Percentiles rank a stretch among this genome's conserved stretches.
phyloP scores from a whole-genome alignment of 1,139 yeast species.

The Pichia sp. region DNA sequence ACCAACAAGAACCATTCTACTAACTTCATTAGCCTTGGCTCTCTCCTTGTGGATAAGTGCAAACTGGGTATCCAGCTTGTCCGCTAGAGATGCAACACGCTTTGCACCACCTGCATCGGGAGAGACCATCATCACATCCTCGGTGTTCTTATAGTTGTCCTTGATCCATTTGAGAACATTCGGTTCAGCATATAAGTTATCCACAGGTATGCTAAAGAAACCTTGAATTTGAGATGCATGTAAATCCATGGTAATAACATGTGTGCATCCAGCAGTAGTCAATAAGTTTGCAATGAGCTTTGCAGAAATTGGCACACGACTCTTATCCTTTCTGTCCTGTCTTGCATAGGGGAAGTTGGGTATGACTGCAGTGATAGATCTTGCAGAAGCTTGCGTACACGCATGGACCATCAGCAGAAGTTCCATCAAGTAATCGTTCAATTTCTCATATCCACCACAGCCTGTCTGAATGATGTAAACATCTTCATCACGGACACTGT shows the following conservation, averaged over 20 bases:
- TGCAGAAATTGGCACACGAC: slow-evolving; percentile 78
- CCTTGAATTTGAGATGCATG: slow-evolving; percentile 87
- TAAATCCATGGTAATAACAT: slow-evolving; percentile 75
- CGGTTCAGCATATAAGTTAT: slow-evolving; percentile 76
- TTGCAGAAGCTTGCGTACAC: slow-evolving; percentile 71
- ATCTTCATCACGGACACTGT: slow-evolving; percentile 73
- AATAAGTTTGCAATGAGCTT: slow-evolving; percentile 68
- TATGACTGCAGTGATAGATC: slow-evolving; percentile 70
- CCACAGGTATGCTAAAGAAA: slow-evolving; percentile 74
- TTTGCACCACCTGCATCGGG: slow-evolving; percentile 89
- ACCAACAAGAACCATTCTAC: slow-evolving; percentile 71
- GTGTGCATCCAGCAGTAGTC: slow-evolving; percentile 76
- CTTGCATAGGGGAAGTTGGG: slow-evolving; percentile 82
- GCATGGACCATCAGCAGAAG: slow-evolving; percentile 67
- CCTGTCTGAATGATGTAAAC: slow-evolving; percentile 70
- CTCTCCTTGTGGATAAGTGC: slow-evolving; percentile 80
- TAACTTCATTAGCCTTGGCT: slow-evolving; percentile 72
- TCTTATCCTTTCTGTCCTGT: slow-evolving; percentile 76
- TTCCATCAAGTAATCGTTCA: slow-evolving; percentile 69
- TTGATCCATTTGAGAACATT: slow-evolving; percentile 62
- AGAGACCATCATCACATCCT: slow-evolving; percentile 58
- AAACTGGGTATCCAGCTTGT: slow-evolving; percentile 65
- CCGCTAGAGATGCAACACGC: slow-evolving; percentile 75
- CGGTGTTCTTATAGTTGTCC: slow-evolving; percentile 36
- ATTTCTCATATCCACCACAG: slow-evolving; percentile 54